Conservation (phyloP, 2,329 filamentous ascomycete genomes). For the Penicillium oxalicum region DNA sequence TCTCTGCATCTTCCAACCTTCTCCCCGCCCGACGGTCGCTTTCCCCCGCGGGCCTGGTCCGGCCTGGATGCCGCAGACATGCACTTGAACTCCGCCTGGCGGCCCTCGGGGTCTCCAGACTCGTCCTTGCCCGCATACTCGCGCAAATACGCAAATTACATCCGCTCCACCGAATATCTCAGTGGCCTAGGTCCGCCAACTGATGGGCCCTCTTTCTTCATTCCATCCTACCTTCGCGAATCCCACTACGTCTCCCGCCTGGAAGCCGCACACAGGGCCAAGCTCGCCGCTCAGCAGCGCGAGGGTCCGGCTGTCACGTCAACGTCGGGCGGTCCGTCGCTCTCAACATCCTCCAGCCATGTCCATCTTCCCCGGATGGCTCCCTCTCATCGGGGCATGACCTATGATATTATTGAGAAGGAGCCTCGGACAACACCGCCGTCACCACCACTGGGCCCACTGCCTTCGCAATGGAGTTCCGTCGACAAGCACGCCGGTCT, state of each 20-base stretch:
- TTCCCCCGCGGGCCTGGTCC: slow-evolving; percentile 27
- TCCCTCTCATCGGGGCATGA: slow-evolving; percentile 67
- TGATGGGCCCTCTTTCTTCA: slow-evolving; percentile 56
- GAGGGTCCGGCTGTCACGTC: slow-evolving; percentile 46
- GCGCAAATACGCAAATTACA: slow-evolving; percentile 40
- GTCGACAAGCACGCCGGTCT: slow-evolving; percentile 67
- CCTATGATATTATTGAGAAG: slow-evolving; percentile 79
- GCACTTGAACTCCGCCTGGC: slow-evolving; percentile 44
- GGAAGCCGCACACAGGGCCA: slow-evolving; percentile 62
- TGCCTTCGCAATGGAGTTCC: slow-evolving; percentile 79
- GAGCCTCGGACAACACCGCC: slow-evolving; percentile 47
- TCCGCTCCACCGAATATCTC: slow-evolving; percentile 25
- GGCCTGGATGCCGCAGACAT: slow-evolving; percentile 46
- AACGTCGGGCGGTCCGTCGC: slow-evolving; percentile 24
- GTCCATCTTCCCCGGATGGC: slow-evolving; percentile 54
- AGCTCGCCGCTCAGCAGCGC: slow-evolving; percentile 46
- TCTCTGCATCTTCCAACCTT: slow-evolving; percentile 34
- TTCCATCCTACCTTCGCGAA: slow-evolving; percentile 73
- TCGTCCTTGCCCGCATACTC: slow-evolving; percentile 42
- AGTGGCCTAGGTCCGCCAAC: slow-evolving; percentile 19
- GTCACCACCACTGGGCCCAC: slow-evolving; percentile 58
- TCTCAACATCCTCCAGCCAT: slow-evolving; percentile 53
- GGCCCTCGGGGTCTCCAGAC: slow-evolving; percentile 35
- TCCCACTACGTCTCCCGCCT: slow-evolving; percentile 74
- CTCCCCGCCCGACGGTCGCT: slow-evolving; percentile 29